Evolutionary conservation across 345 rosid species (phyloP).

Genomic region (Eucalyptus erythrocorys): DNA sequence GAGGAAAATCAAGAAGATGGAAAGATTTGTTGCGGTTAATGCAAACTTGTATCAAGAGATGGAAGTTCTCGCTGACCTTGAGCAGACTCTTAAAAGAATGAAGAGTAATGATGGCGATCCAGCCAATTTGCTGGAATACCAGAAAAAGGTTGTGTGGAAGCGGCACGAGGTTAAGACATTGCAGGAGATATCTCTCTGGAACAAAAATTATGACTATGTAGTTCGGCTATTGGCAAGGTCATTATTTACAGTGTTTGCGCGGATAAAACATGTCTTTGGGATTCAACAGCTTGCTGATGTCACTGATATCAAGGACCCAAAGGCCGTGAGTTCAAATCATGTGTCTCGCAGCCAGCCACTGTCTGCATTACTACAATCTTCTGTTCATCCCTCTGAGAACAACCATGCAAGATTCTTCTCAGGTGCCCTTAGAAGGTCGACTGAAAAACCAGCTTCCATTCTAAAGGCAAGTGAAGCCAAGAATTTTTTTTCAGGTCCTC

Average conservation of each 20-base stretch:
- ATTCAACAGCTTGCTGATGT: slow-evolving; percentile 23
- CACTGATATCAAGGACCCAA: slow-evolving; percentile 12
- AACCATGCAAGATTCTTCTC: slow-evolving; percentile 63
- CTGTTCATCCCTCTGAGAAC: slow-evolving; percentile 39
- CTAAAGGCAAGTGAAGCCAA: slow-evolving; percentile 27
- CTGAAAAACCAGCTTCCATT: slow-evolving; percentile 31
- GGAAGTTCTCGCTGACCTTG: slow-evolving; percentile 72
- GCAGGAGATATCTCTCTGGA: slow-evolving; percentile 78
- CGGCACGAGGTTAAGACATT: slow-evolving; percentile 72
- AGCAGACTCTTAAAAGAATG: slow-evolving; percentile 73
- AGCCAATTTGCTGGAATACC: slow-evolving; percentile 47
- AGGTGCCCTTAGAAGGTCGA: slow-evolving; percentile 53
- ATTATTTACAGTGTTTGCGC: slow-evolving; percentile 54
- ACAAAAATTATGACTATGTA: slow-evolving; percentile 65
- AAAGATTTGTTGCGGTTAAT: slow-evolving; percentile 58
- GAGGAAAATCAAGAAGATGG: slow-evolving; percentile 75
- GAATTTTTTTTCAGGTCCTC: slow-evolving; percentile 82
- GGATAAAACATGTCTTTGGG: slow-evolving; percentile 66
- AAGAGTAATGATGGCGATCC: slow-evolving; percentile 39
- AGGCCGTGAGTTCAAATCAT: slow-evolving; percentile 34
- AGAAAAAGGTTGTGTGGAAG: slow-evolving; percentile 78
- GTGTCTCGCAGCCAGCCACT: slow-evolving; percentile 57
- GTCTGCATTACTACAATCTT: slow-evolving; percentile 46
- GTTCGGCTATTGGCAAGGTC: slow-evolving; percentile 69
- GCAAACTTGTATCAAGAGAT: slow-evolving; percentile 81